Evolutionary conservation across 345 rosid genomes (phyloP).

Genomic region (Camelina laxa): DNA sequence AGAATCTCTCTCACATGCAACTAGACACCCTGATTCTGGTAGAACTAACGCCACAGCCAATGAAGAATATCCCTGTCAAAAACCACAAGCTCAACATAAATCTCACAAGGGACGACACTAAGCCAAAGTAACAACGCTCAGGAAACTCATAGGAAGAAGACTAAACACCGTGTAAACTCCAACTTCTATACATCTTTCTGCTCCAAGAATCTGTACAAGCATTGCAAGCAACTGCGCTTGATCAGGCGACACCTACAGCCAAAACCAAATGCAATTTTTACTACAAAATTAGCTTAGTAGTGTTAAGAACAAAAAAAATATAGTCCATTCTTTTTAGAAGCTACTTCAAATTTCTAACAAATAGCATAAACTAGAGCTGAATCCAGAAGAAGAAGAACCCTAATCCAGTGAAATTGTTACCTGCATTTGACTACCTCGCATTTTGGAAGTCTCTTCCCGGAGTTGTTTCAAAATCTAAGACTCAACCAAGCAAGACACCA

Average conservation of each 20-base stretch:
- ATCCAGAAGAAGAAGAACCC: conserved; percentile 11
- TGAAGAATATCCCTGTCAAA: conserved; percentile 83
- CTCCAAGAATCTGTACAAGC: conserved; percentile 86
- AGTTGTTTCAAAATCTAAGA: conserved; percentile 71
- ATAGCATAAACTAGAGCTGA: conserved; percentile 4
- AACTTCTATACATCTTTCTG: conserved; percentile 81
- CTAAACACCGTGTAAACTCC: conserved; percentile 81
- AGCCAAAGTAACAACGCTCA: conserved; percentile 1
- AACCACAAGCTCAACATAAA: background rate
- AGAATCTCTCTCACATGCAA: conserved; percentile 91
- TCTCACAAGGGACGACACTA: background rate
- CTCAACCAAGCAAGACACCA: background rate
- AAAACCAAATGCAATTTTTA: background rate
- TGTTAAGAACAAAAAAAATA: background rate
- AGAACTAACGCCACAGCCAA: conserved; percentile 84
- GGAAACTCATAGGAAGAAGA: conserved; percentile 1
- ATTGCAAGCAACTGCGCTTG: conserved; percentile 91
- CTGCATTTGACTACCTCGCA: conserved; percentile 96
- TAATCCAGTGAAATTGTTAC: conserved; percentile 35
- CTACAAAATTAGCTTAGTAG: background rate
- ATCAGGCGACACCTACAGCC: conserved; percentile 82
- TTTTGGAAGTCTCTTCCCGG: conserved; percentile 81
- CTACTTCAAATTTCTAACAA: conserved; percentile 16
- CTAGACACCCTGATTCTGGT: conserved; percentile 78
- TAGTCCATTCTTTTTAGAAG: background rate